Conservation (phyloP, 2,329 filamentous ascomycete genomes). For the Bimuria novae-zelandiae region DNA sequence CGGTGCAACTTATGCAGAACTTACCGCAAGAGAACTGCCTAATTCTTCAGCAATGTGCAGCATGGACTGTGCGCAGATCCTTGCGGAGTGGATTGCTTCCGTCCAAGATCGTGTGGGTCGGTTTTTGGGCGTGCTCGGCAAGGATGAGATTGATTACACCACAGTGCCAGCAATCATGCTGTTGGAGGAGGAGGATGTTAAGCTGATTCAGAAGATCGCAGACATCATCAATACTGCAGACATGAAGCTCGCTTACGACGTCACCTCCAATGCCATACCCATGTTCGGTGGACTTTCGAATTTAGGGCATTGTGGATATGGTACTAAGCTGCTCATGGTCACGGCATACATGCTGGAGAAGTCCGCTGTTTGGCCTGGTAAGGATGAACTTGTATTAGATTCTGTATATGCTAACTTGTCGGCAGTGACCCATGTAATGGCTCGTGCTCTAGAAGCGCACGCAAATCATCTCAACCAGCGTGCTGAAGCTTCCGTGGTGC, state of each 20-base stretch:
- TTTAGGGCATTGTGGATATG: conserved; percentile 70
- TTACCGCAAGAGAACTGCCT: conserved; percentile 81
- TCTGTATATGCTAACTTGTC: conserved; percentile 28
- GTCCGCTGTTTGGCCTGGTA: conserved; percentile 90
- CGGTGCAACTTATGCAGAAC: conserved; percentile 82
- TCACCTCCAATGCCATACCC: conserved; percentile 53
- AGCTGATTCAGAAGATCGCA: conserved; percentile 80
- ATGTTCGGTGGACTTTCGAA: conserved; percentile 60
- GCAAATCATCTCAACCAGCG: conserved; percentile 66
- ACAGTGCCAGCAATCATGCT: conserved; percentile 88
- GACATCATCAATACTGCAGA: conserved; percentile 78
- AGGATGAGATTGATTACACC: conserved; percentile 76
- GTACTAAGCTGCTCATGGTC: conserved; percentile 80
- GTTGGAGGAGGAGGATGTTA: conserved; percentile 87
- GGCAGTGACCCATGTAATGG: conserved; percentile 70
- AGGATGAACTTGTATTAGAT: conserved; percentile 41
- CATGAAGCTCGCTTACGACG: conserved; percentile 70
- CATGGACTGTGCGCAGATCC: conserved; percentile 90
- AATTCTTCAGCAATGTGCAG: conserved; percentile 90
- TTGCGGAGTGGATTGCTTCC: conserved; percentile 92
- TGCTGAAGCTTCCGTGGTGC: conserved; percentile 54
- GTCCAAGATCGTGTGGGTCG: conserved; percentile 92
- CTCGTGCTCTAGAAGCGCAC: conserved; percentile 67
- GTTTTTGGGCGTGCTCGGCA: conserved; percentile 84
- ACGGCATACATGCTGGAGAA: conserved; percentile 87